Percentiles rank a stretch among this genome's conserved stretches.
phyloP scores from a whole-genome alignment of 75 land plant species.

The Selaginella tamariscina region DNA sequence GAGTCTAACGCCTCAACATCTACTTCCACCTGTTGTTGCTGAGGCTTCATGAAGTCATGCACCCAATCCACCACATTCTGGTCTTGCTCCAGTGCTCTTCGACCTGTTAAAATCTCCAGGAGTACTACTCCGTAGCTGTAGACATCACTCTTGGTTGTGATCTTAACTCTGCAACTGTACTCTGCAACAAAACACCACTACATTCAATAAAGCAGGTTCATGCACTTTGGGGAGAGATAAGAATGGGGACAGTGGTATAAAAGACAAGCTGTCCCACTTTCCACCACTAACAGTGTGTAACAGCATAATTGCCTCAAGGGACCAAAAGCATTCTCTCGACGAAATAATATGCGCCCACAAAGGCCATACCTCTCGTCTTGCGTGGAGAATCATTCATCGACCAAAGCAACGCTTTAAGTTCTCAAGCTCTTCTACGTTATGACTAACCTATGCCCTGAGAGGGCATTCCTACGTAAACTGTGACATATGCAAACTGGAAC shows the following conservation, averaged over 20 bases:
- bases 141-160: not conserved
- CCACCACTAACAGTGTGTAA: not conserved
- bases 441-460: no score
- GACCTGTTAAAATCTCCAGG: not conserved
- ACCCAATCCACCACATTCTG: not conserved
- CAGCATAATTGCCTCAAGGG: no score
- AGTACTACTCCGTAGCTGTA: not conserved
- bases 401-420: no score
- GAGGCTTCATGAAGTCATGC: not conserved
- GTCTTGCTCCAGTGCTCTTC: not conserved
- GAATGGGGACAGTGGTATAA: no score
- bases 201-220: not conserved
- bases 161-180: not conserved
- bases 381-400: no score
- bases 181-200: not conserved
- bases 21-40: not conserved
- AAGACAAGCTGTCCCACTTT: not conserved
- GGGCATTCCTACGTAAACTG: no score
- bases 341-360: no score
- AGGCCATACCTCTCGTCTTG: no score
- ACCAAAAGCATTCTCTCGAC: not conserved
- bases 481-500: no score
- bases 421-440: no score
- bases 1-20: constrained; percentile 30
- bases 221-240: not conserved